Evolutionary conservation across 2,329 filamentous ascomycete species (phyloP).

Genomic region (Camillea tinctor): DNA sequence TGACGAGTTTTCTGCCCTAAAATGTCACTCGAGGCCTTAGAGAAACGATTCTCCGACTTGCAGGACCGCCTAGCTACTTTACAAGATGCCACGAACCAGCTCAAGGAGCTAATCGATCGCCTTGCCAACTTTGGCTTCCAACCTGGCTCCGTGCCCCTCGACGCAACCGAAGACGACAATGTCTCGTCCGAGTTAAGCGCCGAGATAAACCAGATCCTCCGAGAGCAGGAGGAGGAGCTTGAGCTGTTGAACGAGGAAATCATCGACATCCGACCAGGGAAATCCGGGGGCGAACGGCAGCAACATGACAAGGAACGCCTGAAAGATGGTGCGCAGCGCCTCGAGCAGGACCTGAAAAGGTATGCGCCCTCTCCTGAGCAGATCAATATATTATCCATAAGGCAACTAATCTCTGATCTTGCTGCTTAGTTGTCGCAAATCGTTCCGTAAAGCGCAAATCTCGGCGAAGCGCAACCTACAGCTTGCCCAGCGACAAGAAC

Average conservation of each 20-base stretch:
- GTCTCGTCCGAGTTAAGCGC: conserved; percentile 69
- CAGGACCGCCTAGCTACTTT: conserved; percentile 58
- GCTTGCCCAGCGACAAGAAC: conserved; percentile 71
- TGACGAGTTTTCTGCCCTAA: conserved; percentile 1
- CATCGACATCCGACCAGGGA: conserved; percentile 60
- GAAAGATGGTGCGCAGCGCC: conserved; percentile 62
- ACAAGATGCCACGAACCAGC: conserved; percentile 61
- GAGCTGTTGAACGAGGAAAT: conserved; percentile 78
- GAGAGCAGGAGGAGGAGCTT: conserved; percentile 78
- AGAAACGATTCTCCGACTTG: conserved; percentile 60
- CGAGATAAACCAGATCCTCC: conserved; percentile 77
- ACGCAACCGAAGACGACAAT: conserved; percentile 48
- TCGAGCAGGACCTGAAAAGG: conserved; percentile 71
- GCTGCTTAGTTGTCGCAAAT: conserved; percentile 50
- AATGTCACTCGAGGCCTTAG: conserved; percentile 60
- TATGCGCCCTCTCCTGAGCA: conserved; percentile 37
- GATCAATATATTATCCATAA: not conserved
- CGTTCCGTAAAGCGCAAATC: conserved; percentile 81
- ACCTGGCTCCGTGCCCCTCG: conserved; percentile 55
- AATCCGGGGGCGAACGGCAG: conserved; percentile 52
- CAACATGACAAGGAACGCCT: conserved; percentile 65
- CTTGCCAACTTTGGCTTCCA: conserved; percentile 58
- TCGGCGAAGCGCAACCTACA: conserved; percentile 74
- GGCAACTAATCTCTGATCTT: conserved; percentile 16
- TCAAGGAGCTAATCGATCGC: conserved; percentile 58